A percentile compares a stretch with the other conserved stretches of the same genome.
phyloP scores from a whole-genome alignment of 2,329 filamentous ascomycete genomes.

The Botrytis cinerea region DNA sequence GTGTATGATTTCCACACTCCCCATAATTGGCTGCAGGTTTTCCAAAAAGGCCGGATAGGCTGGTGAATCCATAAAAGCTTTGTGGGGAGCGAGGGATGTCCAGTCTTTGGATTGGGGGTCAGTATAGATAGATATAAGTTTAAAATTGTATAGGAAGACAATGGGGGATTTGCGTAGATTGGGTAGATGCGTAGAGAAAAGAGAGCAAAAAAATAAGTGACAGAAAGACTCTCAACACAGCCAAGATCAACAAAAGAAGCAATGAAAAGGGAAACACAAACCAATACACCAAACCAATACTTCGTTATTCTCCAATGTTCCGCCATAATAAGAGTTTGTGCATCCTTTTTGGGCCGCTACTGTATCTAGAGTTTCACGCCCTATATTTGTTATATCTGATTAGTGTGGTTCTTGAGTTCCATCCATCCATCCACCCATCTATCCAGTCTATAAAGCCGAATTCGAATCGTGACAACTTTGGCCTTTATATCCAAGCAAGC shows the following conservation, averaged over 20 bases:
- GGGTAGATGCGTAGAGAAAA: too few relatives aligned
- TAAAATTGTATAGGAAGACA: background rate
- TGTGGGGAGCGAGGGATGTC: slow-evolving; percentile 45
- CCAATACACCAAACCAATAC: slow-evolving; percentile 18
- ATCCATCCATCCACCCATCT: background rate
- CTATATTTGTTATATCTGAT: background rate
- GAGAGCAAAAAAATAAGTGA: background rate
- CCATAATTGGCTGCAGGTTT: slow-evolving; percentile 23
- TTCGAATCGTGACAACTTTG: background rate
- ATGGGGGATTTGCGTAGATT: background rate
- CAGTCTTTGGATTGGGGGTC: slow-evolving; percentile 38
- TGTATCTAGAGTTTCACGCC: background rate
- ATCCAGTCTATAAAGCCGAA: background rate
- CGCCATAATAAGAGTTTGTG: slow-evolving; percentile 14
- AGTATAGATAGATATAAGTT: background rate
- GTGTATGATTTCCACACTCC: slow-evolving; percentile 30
- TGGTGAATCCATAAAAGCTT: slow-evolving; percentile 44
- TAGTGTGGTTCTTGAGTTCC: background rate
- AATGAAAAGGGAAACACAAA: background rate
- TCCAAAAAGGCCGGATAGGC: slow-evolving; percentile 45
- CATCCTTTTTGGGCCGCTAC: slow-evolving; percentile 18
- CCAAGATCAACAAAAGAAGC: background rate
- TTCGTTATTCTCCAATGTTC: background rate
- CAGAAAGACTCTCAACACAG: background rate
- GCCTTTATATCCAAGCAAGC: background rate